phyloP scores from a whole-genome alignment of 192 early-diverging fungal genomes.

The Backusella tarrabulga region DNA sequence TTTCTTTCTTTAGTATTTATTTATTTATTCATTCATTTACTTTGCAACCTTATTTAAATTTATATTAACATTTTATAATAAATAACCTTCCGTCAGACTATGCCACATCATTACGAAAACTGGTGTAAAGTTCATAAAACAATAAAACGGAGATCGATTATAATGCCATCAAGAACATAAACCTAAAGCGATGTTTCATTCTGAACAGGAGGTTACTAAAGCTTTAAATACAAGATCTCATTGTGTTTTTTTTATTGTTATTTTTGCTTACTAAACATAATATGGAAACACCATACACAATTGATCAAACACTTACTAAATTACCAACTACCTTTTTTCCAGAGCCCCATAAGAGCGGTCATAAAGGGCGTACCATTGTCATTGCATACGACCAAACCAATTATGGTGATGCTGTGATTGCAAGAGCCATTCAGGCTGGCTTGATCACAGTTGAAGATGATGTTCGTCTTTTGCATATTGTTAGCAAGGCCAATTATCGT shows the following conservation, averaged over 20 bases:
- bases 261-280: not conserved
- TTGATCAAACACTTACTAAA: not conserved
- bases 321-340: not conserved
- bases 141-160: not conserved
- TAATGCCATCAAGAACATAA: not conserved
- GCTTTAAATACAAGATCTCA: not conserved
- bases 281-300: not conserved
- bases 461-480: conserved; percentile 19
- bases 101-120: not conserved
- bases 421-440: conserved; percentile 16
- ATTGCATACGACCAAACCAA: conserved; percentile 27
- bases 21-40: not conserved
- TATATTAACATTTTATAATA: not conserved
- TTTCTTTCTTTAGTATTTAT: not conserved
- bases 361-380: not conserved
- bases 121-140: not conserved
- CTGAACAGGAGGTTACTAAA: not conserved
- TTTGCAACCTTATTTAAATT: not conserved
- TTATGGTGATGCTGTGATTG: conserved; percentile 20
- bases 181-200: not conserved
- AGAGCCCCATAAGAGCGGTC: not conserved
- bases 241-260: not conserved
- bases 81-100: not conserved
- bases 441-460: conserved; percentile 9
- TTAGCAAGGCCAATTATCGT: not conserved